Conservation (phyloP, 2,329 filamentous ascomycete species). For the Didymosphaeria variabile region DNA sequence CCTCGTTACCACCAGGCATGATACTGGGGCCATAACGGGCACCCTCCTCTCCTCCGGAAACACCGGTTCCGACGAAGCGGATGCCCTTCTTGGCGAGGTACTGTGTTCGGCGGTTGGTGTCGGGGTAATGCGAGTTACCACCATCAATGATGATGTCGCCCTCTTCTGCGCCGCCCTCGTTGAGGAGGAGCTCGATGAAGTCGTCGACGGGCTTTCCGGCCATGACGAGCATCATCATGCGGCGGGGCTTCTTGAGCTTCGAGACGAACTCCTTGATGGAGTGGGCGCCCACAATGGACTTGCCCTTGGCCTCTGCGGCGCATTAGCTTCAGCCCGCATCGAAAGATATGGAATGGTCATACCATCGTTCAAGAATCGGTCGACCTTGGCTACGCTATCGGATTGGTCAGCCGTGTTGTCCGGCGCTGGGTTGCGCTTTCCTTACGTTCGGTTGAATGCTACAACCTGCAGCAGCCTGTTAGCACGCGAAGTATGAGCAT, state of each 20-base stretch:
- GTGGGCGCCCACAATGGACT: conserved; percentile 93
- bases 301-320: conserved; percentile 67
- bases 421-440: not conserved
- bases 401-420: conserved; percentile 31
- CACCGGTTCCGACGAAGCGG: conserved; percentile 94
- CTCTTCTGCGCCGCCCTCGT: conserved; percentile 53
- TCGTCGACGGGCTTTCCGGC: conserved; percentile 97
- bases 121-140: conserved; percentile 98
- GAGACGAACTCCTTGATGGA: conserved; percentile 91
- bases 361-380: conserved; percentile 84
- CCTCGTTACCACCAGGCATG: conserved; percentile 99
- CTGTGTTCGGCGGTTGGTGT: conserved; percentile 95
- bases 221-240: conserved; percentile 99
- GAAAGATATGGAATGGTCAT: conserved; percentile 53
- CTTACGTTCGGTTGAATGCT: conserved; percentile 91
- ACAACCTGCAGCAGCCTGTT: conserved; percentile 62
- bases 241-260: conserved; percentile 97
- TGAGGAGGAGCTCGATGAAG: conserved; percentile 94
- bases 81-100: conserved; percentile 89
- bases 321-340: conserved; percentile 34
- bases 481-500: conserved; percentile 20
- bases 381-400: conserved; percentile 84
- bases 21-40: conserved; percentile 95
- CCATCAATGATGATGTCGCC: conserved; percentile 99
- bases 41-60: conserved; percentile 99